These are phyloP conservation scores for Cardamine chenopodiifolia DNA, from an alignment of 345 rosid genomes.

Conservation along the genomic window DNA sequence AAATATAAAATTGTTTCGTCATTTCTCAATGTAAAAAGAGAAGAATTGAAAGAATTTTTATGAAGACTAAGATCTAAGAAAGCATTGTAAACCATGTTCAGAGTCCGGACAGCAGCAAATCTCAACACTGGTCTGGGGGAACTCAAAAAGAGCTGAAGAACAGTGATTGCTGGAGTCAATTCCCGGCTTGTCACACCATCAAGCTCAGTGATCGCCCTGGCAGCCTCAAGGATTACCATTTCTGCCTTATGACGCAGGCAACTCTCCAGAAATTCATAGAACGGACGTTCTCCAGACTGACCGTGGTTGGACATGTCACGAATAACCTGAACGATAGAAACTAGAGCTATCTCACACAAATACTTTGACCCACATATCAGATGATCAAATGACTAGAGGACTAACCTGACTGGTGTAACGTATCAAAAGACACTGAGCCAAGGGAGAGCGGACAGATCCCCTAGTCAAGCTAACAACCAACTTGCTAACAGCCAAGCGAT, in stretches of 20 bases:
- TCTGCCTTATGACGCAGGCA: slow-evolving; percentile 97
- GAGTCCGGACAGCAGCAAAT: slow-evolving; percentile 97
- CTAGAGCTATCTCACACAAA: slow-evolving; percentile 3
- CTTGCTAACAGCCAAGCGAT: slow-evolving; percentile 89
- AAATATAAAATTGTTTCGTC: background rate
- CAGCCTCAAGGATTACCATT: slow-evolving; percentile 98
- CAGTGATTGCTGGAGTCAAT: slow-evolving; percentile 96
- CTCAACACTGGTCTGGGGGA: slow-evolving; percentile 96
- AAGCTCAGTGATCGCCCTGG: slow-evolving; percentile 98
- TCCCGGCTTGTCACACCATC: slow-evolving; percentile 90
- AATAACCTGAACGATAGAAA: slow-evolving; percentile 64
- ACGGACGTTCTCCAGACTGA: slow-evolving; percentile 90
- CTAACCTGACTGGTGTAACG: slow-evolving; percentile 90
- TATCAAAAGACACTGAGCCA: slow-evolving; percentile 94
- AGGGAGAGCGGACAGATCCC: slow-evolving; percentile 94
- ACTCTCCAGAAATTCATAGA: slow-evolving; percentile 93
- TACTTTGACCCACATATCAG: background rate
- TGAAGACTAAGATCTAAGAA: slow-evolving; percentile 9
- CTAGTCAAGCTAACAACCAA: slow-evolving; percentile 89
- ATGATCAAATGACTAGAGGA: slow-evolving; percentile 9
- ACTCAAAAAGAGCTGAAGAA: slow-evolving; percentile 94
- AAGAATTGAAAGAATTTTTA: background rate
- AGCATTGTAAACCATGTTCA: slow-evolving; percentile 68
- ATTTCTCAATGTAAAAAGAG: background rate
- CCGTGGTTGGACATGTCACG: slow-evolving; percentile 72